Evolutionary conservation across 345 rosid genomes (phyloP).

Genomic region (Populus pruinosa): DNA sequence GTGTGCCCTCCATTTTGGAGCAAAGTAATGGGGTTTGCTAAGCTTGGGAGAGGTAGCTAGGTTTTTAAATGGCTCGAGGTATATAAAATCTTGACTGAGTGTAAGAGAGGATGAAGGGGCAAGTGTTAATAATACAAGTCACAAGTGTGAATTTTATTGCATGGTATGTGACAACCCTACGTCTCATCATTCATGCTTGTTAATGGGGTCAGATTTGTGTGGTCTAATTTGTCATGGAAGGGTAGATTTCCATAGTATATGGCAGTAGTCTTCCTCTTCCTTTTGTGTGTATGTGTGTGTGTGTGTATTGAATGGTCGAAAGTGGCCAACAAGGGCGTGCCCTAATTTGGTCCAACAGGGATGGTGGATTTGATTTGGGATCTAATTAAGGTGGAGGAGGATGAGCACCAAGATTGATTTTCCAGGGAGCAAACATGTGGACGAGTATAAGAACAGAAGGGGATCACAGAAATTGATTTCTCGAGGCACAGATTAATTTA

Average conservation of each 20-base stretch:
- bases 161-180: slow-evolving; percentile 43
- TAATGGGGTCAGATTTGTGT: slow-evolving; percentile 10
- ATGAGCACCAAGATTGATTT: not conserved
- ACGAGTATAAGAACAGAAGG: not conserved
- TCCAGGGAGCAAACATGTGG: not conserved
- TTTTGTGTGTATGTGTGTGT: not conserved
- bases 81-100: not conserved
- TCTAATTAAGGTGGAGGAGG: not conserved
- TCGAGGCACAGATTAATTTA: not conserved
- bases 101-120: slow-evolving; percentile 24
- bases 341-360: not conserved
- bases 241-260: not conserved
- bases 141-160: slow-evolving; percentile 9
- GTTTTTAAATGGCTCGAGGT: not conserved
- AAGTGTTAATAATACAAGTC: slow-evolving; percentile 25
- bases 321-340: not conserved
- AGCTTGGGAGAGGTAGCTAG: not conserved
- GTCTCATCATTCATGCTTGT: slow-evolving; percentile 17
- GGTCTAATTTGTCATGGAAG: slow-evolving; percentile 1
- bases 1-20: slow-evolving; percentile 10
- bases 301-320: not conserved
- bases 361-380: not conserved
- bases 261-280: not conserved
- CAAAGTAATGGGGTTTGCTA: not conserved
- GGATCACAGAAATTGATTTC: not conserved